Percentiles rank a stretch among this genome's conserved stretches.
Conservation (phyloP, 768 basidiomycete genomes). For the Tulasnella sp. region DNA sequence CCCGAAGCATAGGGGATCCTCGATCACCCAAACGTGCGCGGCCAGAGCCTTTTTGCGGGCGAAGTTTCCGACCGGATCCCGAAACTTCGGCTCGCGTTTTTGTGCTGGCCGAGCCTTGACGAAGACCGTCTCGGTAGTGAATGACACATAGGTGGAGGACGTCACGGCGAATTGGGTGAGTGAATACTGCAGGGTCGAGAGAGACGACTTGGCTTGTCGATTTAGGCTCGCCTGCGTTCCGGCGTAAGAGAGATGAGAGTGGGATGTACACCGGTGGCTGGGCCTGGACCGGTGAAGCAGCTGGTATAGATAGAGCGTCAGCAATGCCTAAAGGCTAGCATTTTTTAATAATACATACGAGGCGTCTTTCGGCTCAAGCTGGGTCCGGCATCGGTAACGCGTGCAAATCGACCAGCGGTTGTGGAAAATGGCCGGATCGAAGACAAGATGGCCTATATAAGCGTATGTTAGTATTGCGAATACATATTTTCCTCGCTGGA, state of each 20-base stretch:
- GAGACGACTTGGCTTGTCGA: constrained; percentile 35
- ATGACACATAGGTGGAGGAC: constrained; percentile 90
- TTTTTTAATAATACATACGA: background rate
- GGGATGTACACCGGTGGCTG: constrained; percentile 30
- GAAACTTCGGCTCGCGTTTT: constrained; percentile 89
- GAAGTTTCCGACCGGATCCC: constrained; percentile 85
- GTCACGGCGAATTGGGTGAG: constrained; percentile 82
- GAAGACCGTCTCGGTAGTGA: constrained; percentile 79
- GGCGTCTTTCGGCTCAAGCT: background rate
- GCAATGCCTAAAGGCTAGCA: background rate
- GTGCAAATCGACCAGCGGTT: background rate
- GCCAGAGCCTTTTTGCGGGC: constrained; percentile 88
- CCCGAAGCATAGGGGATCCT: constrained; percentile 80
- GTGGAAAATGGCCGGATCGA: background rate
- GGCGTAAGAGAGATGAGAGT: constrained; percentile 32
- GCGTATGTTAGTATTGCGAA: background rate
- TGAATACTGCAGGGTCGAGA: constrained; percentile 60
- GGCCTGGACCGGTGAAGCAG: background rate
- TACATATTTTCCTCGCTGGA: background rate
- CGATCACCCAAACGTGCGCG: constrained; percentile 84
- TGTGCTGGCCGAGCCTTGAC: constrained; percentile 89
- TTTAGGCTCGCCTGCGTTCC: constrained; percentile 15
- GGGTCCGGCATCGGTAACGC: constrained; percentile 2
- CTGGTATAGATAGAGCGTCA: background rate
- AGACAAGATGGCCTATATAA: background rate